Percentiles rank a stretch among this genome's conserved stretches.
phyloP scores from a whole-genome alignment of 352 stramenopile species.

The Globisporangium paddicum region DNA sequence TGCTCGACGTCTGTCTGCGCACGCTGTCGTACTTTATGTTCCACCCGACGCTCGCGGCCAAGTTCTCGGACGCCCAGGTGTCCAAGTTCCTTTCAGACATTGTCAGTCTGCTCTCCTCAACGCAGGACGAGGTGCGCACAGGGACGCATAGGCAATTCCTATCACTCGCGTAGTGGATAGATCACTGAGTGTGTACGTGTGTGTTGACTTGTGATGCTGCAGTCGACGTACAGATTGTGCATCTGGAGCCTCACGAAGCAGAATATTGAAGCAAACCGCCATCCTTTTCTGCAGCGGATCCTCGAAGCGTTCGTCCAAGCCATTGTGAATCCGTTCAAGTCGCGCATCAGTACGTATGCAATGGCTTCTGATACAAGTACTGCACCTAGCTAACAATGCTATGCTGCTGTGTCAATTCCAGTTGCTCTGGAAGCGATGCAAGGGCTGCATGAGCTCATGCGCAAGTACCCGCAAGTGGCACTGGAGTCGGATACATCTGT shows the following conservation, averaged over 20 bases:
- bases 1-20: conserved; percentile 37
- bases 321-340: conserved; percentile 71
- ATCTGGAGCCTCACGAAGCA: conserved; percentile 63
- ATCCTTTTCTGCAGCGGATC: conserved; percentile 40
- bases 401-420: not conserved
- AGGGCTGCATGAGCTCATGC: conserved; percentile 42
- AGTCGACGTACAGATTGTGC: conserved; percentile 64
- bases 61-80: conserved; percentile 35
- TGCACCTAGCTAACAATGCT: not conserved
- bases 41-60: conserved; percentile 30
- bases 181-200: not conserved
- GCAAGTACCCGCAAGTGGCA: conserved; percentile 47
- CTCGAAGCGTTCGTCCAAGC: conserved; percentile 64
- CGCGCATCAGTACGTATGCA: conserved; percentile 41
- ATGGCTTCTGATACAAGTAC: not conserved
- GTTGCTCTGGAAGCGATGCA: conserved; percentile 62
- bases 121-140: conserved; percentile 35
- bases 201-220: not conserved
- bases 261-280: conserved; percentile 42
- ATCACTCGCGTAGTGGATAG: no score
- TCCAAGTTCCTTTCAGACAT: conserved; percentile 43
- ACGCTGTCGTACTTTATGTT: conserved; percentile 73
- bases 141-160: no score
- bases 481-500: conserved; percentile 22
- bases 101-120: conserved; percentile 44